Evolutionary conservation across 768 basidiomycete genomes (phyloP), one percentile per base, ranked within the genome.

Genomic region (Lanmaoa pseudosensibilis): DNA sequence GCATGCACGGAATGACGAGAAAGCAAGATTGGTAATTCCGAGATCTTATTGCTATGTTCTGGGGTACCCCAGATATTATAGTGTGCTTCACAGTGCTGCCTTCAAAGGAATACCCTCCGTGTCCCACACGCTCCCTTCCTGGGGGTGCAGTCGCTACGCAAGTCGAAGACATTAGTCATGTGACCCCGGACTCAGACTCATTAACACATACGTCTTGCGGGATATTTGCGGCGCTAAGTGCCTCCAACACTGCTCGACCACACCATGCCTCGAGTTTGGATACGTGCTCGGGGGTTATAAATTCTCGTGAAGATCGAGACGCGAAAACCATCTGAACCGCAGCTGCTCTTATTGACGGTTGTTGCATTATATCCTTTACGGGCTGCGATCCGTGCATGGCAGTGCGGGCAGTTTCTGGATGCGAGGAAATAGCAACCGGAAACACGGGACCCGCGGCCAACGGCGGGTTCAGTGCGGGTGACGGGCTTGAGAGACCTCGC

Each of bases 251-350:
- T 43, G 80, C 85, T 75, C 77, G 57, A 21, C 83, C 81, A 46
- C 80, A 77, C 86, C 85, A 87, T 23, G 74, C 71, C 67, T 93
- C 89, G 12, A 85, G 65, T 53, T 75, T 75, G 10, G 69, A 70
- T 30, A 90, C 88, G 52, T 82, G 74, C 38, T 82, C 75, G 6
- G 91, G 90, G 4, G 83, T 83, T 64, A 93, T 92, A 65, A 92
- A 91, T 58, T 82, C 87, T 59, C 77, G 80, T 27, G 88, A 86
- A 40, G 76, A 78, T 46, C 90, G 82, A 41, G 85, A 80, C n/a
- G 90, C 90, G 65, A 90, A 93, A 5, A 92, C 82, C 81, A 92
- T 88, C 56, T 92, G 90, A 21, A 82, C 83, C 16, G 87, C 86
- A 16, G 90, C 87, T n/a, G 87, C 91, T 62, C 82, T 80, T 64